Evolutionary conservation across 2,329 filamentous ascomycete species (phyloP).

Genomic region (Diaporthe longicolla): DNA sequence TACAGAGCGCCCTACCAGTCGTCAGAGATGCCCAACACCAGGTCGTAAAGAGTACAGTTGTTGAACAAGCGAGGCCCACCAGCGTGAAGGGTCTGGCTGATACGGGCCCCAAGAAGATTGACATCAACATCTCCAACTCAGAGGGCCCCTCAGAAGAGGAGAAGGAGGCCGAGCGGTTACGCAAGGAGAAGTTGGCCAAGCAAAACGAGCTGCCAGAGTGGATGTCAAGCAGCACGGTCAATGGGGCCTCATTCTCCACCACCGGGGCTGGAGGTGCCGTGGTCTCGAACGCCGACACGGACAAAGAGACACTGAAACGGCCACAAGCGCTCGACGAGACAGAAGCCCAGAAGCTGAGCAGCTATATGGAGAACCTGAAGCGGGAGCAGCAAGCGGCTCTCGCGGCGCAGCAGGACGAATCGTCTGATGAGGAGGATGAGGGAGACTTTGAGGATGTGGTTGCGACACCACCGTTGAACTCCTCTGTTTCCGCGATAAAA

Average conservation of each 20-base stretch:
- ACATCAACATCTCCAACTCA: slow-evolving; percentile 76
- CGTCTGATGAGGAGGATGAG: slow-evolving; percentile 56
- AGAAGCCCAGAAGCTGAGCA: slow-evolving; percentile 72
- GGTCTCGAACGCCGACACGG: slow-evolving; percentile 58
- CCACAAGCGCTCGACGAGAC: slow-evolving; percentile 59
- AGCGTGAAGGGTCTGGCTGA: slow-evolving; percentile 79
- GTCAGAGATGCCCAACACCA: slow-evolving; percentile 77
- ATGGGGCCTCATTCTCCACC: slow-evolving; percentile 69
- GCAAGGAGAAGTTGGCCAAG: slow-evolving; percentile 74
- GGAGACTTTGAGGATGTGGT: slow-evolving; percentile 67
- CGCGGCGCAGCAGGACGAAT: slow-evolving; percentile 62
- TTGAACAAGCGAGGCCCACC: slow-evolving; percentile 72
- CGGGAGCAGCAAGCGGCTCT: slow-evolving; percentile 61
- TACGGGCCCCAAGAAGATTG: slow-evolving; percentile 77
- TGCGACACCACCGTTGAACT: slow-evolving; percentile 52
- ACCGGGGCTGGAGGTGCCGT: slow-evolving; percentile 51
- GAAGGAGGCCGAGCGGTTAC: slow-evolving; percentile 73
- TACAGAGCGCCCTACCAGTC: slow-evolving; percentile 74
- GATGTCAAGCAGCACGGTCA: slow-evolving; percentile 80
- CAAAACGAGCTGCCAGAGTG: slow-evolving; percentile 80
- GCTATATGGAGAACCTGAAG: slow-evolving; percentile 77
- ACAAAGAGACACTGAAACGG: slow-evolving; percentile 60
- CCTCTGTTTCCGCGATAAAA: slow-evolving; percentile 41
- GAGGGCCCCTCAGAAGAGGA: slow-evolving; percentile 77
- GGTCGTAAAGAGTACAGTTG: slow-evolving; percentile 70